These are phyloP conservation scores for Mayamaea pseudoterrestris DNA, from an alignment of 108 stramenopile species.

Conservation along the genomic window DNA sequence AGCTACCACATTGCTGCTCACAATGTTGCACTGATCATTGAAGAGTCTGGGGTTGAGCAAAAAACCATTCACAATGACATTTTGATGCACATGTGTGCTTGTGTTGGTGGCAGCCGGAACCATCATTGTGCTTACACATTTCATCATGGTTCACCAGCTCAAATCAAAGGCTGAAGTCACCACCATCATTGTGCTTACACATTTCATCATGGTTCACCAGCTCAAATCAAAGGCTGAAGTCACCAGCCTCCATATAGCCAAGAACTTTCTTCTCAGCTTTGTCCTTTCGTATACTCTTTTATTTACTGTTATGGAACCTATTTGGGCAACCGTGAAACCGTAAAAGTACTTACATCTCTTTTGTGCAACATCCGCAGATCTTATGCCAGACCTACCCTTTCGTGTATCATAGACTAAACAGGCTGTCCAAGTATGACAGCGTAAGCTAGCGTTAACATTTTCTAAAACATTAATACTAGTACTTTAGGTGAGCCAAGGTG, in stretches of 20 bases:
- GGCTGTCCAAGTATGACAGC: too few species aligned
- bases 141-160: slow-evolving; percentile 27
- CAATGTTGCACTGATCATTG: slow-evolving; percentile 64
- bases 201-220: slow-evolving; percentile 33
- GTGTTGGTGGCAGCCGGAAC: slow-evolving; percentile 47
- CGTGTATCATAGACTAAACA: slow-evolving; percentile 66
- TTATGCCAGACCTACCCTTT: slow-evolving; percentile 71
- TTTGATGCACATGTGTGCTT: slow-evolving; percentile 66
- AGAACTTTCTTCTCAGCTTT: slow-evolving; percentile 60
- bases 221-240: too few species aligned
- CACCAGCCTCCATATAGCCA: slow-evolving; percentile 47
- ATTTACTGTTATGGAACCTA: slow-evolving; percentile 77
- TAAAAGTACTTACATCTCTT: slow-evolving; percentile 74
- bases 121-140: slow-evolving; percentile 46
- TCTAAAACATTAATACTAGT: too few species aligned
- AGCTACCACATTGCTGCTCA: slow-evolving; percentile 61
- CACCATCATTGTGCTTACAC: slow-evolving; percentile 47
- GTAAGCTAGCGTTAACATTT: too few species aligned
- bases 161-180: slow-evolving; percentile 42
- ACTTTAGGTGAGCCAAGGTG: too few species aligned
- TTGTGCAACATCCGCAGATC: slow-evolving; percentile 69
- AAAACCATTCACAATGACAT: slow-evolving; percentile 82
- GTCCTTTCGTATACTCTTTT: slow-evolving; percentile 63
- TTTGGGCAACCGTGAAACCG: slow-evolving; percentile 74
- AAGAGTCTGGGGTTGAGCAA: slow-evolving; percentile 65